Conservation (phyloP, 2,329 filamentous ascomycete species). For the Aspergillus sp. region DNA sequence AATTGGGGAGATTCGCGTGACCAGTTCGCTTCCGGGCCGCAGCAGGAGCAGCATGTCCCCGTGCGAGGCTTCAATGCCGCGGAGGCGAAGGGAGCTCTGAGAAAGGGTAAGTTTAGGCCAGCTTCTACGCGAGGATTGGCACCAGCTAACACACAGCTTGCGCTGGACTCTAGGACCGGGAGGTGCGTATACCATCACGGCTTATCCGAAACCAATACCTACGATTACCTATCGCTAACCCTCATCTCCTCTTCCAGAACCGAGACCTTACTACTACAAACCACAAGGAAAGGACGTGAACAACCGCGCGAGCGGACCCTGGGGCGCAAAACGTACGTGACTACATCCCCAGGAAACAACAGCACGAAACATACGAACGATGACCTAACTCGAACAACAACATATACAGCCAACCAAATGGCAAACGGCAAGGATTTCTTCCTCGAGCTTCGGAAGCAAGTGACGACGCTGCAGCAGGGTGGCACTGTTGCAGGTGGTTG, state of each 20-base stretch:
- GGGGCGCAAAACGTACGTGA: constrained; percentile 48
- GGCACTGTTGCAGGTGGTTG: constrained; percentile 40
- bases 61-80: constrained; percentile 47
- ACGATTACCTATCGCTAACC: constrained; percentile 3
- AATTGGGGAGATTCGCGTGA: constrained; percentile 34
- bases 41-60: constrained; percentile 45
- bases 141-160: not conserved
- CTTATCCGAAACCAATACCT: no score
- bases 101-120: constrained; percentile 35
- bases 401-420: constrained; percentile 47
- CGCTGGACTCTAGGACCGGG: constrained; percentile 26
- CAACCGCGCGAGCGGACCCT: constrained; percentile 42
- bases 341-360: not conserved
- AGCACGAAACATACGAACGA: not conserved
- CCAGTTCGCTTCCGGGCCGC: constrained; percentile 19
- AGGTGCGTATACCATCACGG: constrained; percentile 26
- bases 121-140: not conserved
- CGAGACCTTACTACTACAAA: constrained; percentile 43
- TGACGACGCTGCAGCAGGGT: constrained; percentile 43
- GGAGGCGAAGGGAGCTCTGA: constrained; percentile 46
- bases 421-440: constrained; percentile 54
- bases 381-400: constrained; percentile 11
- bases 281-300: constrained; percentile 39
- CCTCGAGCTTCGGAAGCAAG: constrained; percentile 51
- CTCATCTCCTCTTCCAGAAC: constrained; percentile 26